Evolutionary conservation across 768 basidiomycete genomes (phyloP).

Genomic region (Piloderma croceum): DNA sequence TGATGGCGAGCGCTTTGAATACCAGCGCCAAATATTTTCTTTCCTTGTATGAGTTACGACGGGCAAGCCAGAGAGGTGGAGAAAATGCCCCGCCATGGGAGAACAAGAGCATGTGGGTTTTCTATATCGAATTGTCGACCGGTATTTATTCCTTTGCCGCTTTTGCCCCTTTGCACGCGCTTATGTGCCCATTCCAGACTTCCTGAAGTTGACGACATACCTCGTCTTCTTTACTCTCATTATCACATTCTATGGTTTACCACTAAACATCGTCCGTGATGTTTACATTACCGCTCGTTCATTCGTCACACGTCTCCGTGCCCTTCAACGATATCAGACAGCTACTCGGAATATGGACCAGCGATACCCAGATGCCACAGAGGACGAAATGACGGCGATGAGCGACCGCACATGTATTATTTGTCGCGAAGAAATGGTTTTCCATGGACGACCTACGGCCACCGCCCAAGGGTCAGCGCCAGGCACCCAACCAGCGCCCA

Average conservation of each 20-base stretch:
- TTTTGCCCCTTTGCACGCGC: slow-evolving; percentile 1
- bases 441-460: slow-evolving; percentile 31
- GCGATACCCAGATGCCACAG: slow-evolving; percentile 87
- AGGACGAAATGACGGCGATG: slow-evolving; percentile 74
- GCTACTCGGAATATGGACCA: slow-evolving; percentile 97
- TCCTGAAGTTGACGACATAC: slow-evolving; percentile 89
- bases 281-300: slow-evolving; percentile 94
- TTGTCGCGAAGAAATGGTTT: slow-evolving; percentile 91
- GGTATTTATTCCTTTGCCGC: slow-evolving; percentile 39
- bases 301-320: slow-evolving; percentile 81
- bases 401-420: slow-evolving; percentile 95
- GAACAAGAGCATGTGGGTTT: slow-evolving; percentile 94
- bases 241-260: slow-evolving; percentile 89
- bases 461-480: slow-evolving; percentile 18
- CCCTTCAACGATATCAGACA: slow-evolving; percentile 85
- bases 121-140: slow-evolving; percentile 88
- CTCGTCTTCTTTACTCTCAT: slow-evolving; percentile 91
- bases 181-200: slow-evolving; percentile 51
- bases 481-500: slow-evolving; percentile 13
- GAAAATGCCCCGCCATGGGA: slow-evolving; percentile 93
- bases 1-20: slow-evolving; percentile 75
- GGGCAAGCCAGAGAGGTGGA: slow-evolving; percentile 71
- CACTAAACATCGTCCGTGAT: slow-evolving; percentile 94
- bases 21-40: slow-evolving; percentile 79
- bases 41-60: slow-evolving; percentile 73